Evolutionary conservation across 192 early-diverging fungal species (phyloP).

Genomic region (Umbelopsis isabellina): DNA sequence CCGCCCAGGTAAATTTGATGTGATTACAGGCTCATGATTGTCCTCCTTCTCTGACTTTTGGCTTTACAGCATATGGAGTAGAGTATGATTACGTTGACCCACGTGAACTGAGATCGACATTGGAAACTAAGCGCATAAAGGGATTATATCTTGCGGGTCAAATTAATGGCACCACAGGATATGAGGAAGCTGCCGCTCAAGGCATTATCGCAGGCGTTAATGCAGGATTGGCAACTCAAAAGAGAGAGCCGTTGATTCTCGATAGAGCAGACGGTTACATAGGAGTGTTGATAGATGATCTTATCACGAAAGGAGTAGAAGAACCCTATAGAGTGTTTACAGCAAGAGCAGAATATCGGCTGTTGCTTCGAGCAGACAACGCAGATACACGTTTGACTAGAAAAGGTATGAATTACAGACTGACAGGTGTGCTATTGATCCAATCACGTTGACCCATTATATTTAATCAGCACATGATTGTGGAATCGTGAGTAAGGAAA

Average conservation of each 20-base stretch:
- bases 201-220: constrained; percentile 81
- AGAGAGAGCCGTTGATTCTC: constrained; percentile 61
- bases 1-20: constrained; percentile 52
- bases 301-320: constrained; percentile 79
- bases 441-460: neutral
- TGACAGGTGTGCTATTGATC: neutral
- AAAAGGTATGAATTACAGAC: constrained; percentile 48
- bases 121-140: constrained; percentile 78
- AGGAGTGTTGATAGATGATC: constrained; percentile 81
- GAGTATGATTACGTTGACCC: constrained; percentile 88
- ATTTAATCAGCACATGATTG: constrained; percentile 49
- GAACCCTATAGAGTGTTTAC: constrained; percentile 87
- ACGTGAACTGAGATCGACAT: constrained; percentile 70
- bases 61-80: constrained; percentile 69
- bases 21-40: neutral
- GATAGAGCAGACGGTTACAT: constrained; percentile 81
- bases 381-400: constrained; percentile 76
- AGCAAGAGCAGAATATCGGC: constrained; percentile 81
- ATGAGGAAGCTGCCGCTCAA: constrained; percentile 83
- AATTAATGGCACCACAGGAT: constrained; percentile 89
- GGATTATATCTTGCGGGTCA: constrained; percentile 83
- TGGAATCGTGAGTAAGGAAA: constrained; percentile 51
- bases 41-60: neutral
- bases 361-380: constrained; percentile 76
- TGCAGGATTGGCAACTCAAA: constrained; percentile 62